Conservation (phyloP, 306 rosid species). For the Lathyrus tuberosus region DNA sequence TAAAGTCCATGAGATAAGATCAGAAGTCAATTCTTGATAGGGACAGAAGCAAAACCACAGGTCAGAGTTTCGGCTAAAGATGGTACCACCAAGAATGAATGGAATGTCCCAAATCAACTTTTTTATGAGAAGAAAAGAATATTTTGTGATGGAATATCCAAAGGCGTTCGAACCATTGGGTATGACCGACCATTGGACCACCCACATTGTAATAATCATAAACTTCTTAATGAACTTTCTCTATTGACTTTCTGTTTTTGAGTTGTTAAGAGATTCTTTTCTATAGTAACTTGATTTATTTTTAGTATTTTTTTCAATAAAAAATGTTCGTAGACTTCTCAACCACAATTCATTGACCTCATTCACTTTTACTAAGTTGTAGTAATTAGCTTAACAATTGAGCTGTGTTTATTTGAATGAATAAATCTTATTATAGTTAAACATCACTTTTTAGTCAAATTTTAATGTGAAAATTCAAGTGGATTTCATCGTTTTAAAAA, state of each 20-base stretch:
- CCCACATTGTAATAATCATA: slow-evolving; percentile 20
- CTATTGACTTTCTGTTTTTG: neutral
- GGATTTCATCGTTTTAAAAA: too few species aligned
- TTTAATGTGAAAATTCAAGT: too few species aligned
- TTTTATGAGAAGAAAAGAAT: slow-evolving; percentile 2
- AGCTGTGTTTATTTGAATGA: too few species aligned
- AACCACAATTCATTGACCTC: too few species aligned
- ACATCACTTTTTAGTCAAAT: too few species aligned
- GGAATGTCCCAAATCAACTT: slow-evolving; percentile 4
- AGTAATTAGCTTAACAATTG: too few species aligned
- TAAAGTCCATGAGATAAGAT: neutral
- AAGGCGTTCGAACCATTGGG: slow-evolving; percentile 45
- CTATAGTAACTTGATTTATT: neutral
- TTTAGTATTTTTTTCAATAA: too few species aligned
- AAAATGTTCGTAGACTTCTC: too few species aligned
- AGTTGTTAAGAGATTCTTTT: neutral
- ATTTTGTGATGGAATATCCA: slow-evolving; percentile 38
- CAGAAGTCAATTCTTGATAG: slow-evolving; percentile 20
- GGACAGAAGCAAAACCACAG: slow-evolving; percentile 6
- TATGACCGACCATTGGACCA: slow-evolving; percentile 55
- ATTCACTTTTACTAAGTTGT: too few species aligned
- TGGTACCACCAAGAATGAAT: slow-evolving; percentile 9
- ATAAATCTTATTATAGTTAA: too few species aligned
- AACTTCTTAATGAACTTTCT: neutral
- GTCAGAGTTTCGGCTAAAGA: neutral